Base-by-base conservation (phyloP, 495 filamentous ascomycete species). In the Darksidea phi region DNA sequence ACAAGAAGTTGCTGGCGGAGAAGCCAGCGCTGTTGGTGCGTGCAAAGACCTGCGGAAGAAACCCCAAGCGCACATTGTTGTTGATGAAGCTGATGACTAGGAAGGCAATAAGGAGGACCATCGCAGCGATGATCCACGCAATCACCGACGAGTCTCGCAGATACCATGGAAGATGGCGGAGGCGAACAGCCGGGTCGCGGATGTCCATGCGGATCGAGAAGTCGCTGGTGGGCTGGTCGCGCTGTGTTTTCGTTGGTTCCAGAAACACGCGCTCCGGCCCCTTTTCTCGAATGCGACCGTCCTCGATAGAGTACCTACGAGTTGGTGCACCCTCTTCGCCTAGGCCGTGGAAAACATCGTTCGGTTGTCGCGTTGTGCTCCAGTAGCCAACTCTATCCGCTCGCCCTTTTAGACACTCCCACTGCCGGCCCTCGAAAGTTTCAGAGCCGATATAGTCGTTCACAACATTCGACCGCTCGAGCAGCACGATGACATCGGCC, bases 1-100 rank as follows among this genome's bases (percentile, higher is more conserved):
- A 96, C 50, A 95, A 74, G 76, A 96, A 96, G 73, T 95, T 88
- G 47, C 91, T 88, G 1, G 89, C 75, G 5, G 89, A 94, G 70
- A 92, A 96, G 34, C 86, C 89, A 34, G 75, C 76, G 0, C 74
- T 66, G 12, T 79, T 80, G 6, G 89, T 85, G 0, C 79, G 76
- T 0, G 88, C 82, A 5, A 76, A 74, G 1, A 95, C 73, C 21
- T 76, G 73, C 12, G 91, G 90, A 13, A 78, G 73, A 74, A 95
- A 96, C 24, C 90, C 91, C 11, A 75, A 71, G 24, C 77, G 68
- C 43, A 90, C 76, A 7, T 82, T 85, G 41, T 83, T 79, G 47
- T 86, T 81, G 59, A 93, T 78, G 70, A 93, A 96, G 55, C 59
- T 65, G 84, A 88, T 55, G 79, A 86, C n/a, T 69, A 76, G 45